phyloP scores from a whole-genome alignment of 345 rosid genomes.

The Arabis alpina region DNA sequence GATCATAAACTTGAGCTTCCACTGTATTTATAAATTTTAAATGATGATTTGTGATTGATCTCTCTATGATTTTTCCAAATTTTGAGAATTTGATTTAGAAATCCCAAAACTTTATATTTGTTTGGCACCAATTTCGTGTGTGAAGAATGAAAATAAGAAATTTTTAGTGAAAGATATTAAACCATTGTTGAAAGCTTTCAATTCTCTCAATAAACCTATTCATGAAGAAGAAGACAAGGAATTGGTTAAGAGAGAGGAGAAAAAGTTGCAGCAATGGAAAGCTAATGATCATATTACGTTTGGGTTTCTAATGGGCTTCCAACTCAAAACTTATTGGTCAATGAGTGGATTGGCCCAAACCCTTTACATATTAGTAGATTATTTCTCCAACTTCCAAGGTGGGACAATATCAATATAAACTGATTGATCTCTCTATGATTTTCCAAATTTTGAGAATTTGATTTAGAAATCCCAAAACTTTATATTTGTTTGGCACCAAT shows the following conservation, averaged over 20 bases:
- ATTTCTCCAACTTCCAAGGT: too few species aligned
- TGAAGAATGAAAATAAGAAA: conserved; percentile 59
- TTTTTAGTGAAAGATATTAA: conserved; percentile 44
- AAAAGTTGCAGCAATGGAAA: conserved; percentile 69
- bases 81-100: conserved; percentile 2
- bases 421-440: conserved; percentile 23
- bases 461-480: too few species aligned
- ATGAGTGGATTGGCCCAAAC: too few species aligned
- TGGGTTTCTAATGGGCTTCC: too few species aligned
- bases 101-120: conserved; percentile 15
- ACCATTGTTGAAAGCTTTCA: conserved; percentile 77
- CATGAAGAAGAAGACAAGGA: conserved; percentile 38
- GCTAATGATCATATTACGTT: conserved; percentile 41
- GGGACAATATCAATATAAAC: too few species aligned
- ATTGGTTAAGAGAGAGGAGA: conserved; percentile 46
- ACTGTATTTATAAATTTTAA: conserved; percentile 73
- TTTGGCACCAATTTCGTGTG: conserved; percentile 62
- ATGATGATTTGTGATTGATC: conserved; percentile 60
- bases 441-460: too few species aligned
- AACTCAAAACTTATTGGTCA: too few species aligned
- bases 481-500: conserved; percentile 57
- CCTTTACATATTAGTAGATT: too few species aligned
- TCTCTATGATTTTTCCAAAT: too few species aligned
- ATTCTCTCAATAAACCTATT: conserved; percentile 56
- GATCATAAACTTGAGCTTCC: conserved; percentile 88